Percentiles rank a stretch among this genome's conserved stretches.
phyloP scores from a whole-genome alignment of 257 asterid genomes.

The Lantana camara region DNA sequence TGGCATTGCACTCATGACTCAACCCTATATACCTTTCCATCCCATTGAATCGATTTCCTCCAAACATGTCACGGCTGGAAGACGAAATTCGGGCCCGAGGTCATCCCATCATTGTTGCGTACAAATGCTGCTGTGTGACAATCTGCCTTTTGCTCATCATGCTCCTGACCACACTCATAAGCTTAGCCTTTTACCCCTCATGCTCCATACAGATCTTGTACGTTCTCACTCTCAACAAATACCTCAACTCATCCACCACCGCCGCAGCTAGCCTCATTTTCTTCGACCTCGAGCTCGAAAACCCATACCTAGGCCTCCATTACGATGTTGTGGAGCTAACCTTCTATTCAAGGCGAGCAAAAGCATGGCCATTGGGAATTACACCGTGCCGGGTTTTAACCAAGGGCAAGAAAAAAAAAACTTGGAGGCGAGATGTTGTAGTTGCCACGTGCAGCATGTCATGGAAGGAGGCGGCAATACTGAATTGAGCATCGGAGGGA shows the following conservation, averaged over 20 bases:
- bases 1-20: too few relatives aligned
- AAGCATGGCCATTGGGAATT: background rate
- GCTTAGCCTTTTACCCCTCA: background rate
- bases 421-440: background rate
- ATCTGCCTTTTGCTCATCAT: background rate
- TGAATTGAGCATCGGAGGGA: too few relatives aligned
- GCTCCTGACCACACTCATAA: too few relatives aligned
- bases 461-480: background rate
- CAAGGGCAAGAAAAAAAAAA: constrained; percentile 12
- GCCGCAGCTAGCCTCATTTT: background rate
- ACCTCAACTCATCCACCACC: background rate
- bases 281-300: too few relatives aligned
- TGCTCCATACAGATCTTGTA: background rate
- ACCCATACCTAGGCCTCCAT: background rate
- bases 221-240: constrained; percentile 11
- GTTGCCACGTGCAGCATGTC: background rate
- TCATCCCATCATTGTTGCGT: too few relatives aligned
- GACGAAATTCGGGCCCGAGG: too few relatives aligned
- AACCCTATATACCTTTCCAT: too few relatives aligned
- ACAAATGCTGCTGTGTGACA: background rate
- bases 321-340: constrained; percentile 3
- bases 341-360: background rate
- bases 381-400: constrained; percentile 1
- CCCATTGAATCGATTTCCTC: too few relatives aligned
- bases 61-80: too few relatives aligned